phyloP scores from a whole-genome alignment of 805 yeast species.

The Saturnispora besseyi region DNA sequence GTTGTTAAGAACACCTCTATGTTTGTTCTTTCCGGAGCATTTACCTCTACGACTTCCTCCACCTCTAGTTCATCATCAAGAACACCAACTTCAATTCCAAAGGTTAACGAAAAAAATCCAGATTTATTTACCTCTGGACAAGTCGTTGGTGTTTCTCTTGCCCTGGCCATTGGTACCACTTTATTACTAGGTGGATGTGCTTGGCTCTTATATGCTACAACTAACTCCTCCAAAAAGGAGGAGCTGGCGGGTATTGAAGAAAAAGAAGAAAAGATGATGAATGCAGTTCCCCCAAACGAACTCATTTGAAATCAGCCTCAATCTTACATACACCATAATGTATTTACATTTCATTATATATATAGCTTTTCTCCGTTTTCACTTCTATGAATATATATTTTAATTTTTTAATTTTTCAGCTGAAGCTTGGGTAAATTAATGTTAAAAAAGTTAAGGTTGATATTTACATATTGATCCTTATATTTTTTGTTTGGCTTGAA shows the following conservation, averaged over 20 bases:
- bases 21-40: conserved; percentile 26
- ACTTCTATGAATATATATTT: not conserved
- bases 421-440: not conserved
- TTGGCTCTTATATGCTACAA: conserved; percentile 28
- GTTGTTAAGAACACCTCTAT: conserved; percentile 32
- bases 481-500: not conserved
- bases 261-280: conserved; percentile 49
- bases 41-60: conserved; percentile 17
- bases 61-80: conserved; percentile 8
- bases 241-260: conserved; percentile 39
- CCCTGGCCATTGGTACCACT: conserved; percentile 50
- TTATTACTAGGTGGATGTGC: conserved; percentile 32
- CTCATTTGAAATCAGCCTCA: not conserved
- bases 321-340: not conserved
- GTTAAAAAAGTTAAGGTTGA: not conserved
- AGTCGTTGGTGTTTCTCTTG: conserved; percentile 61
- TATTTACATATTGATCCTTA: not conserved
- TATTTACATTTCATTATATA: not conserved
- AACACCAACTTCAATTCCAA: conserved; percentile 7
- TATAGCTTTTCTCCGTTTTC: not conserved
- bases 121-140: conserved; percentile 42
- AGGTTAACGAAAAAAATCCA: not conserved
- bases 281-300: conserved; percentile 45
- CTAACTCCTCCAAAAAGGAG: conserved; percentile 23
- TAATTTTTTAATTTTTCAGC: not conserved